Evolutionary conservation across 2,329 filamentous ascomycete genomes (phyloP), one percentile per base, ranked within the genome.

Genomic region (Phyllosticta capitalensis): DNA sequence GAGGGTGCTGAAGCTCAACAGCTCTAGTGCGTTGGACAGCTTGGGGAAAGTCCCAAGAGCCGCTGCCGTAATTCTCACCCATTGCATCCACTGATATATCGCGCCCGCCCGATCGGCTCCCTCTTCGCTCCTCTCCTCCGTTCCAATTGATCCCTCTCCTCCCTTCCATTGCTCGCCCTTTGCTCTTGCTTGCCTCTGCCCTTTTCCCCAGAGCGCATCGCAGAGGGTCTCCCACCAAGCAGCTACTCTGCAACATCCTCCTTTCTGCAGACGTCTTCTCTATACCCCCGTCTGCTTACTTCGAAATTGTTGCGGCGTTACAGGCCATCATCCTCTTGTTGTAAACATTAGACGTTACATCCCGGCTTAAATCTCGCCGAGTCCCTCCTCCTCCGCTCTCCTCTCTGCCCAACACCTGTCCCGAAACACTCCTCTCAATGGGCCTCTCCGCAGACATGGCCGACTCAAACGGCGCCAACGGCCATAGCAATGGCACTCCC

Each of bases 401-500:
- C 28, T n/a, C 48, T 19, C 56, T 38, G 17, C 24, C 52, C 52
- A 28, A 24, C 30, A 14, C 30, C 9, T 20, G 6, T 14, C 49
- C 19, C 49, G 22, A 20, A 54, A 49, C 55, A 33, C 14, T 20
- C 49, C n/a, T n/a, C n/a, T 38, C 19, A 2, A 59, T 59, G 57
- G 57, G 57, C 3, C 45, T 59, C 12, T 59, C 57, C 20, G 58
- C 58, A 56, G 58, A 56, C 28, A 28, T 54, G 6, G 52, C 52
- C 20, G 52, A 53, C 3, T 22, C 52, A 24, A 55, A 38, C 28
- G n/a, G 26, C 52, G 26, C 38, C 48, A 38, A 38, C 30, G 68
- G 69, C 61, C 63, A 67, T 50, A 68, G 74, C 64, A 84, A 83
- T 68, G 82, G 81, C 70, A 72, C 76, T 56, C 74, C 76, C 60